Conservation (phyloP, 2,329 filamentous ascomycete species). For the Penicillium crustosum region DNA sequence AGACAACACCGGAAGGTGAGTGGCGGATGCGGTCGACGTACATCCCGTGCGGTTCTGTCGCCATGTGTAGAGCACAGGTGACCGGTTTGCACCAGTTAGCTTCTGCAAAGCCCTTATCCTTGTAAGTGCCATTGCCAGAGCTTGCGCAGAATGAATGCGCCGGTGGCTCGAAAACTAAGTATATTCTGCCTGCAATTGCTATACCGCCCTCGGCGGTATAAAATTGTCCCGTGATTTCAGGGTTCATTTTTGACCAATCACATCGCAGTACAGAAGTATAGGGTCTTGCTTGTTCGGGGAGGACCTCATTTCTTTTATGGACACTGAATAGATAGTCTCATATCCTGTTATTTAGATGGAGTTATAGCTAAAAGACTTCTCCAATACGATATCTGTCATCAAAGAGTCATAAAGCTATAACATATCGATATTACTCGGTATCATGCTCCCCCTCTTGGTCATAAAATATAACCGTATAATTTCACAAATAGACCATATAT, state of each 20-base stretch:
- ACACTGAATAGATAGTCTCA: not conserved
- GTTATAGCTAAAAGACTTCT: not conserved
- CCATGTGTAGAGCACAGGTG: slow-evolving; percentile 15
- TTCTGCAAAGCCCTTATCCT: slow-evolving; percentile 21
- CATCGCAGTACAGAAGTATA: not conserved
- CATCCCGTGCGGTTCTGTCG: slow-evolving; percentile 12
- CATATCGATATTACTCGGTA: not conserved
- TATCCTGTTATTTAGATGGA: not conserved
- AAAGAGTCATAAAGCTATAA: not conserved
- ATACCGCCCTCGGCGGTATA: slow-evolving; percentile 20
- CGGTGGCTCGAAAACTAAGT: slow-evolving; percentile 15
- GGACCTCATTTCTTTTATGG: not conserved
- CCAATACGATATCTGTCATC: not conserved
- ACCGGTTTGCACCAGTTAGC: slow-evolving; percentile 8
- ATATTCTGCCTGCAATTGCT: slow-evolving; percentile 8
- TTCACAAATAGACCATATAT: not conserved
- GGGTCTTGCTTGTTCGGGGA: not conserved
- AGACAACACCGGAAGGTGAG: not conserved
- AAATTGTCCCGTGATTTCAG: not conserved
- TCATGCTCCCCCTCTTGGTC: not conserved
- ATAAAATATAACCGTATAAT: not conserved
- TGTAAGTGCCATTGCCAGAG: slow-evolving; percentile 25
- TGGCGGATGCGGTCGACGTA: not conserved
- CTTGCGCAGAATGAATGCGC: slow-evolving; percentile 15
- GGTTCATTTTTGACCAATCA: not conserved